phyloP scores from a whole-genome alignment of 345 rosid genomes.

The Populus euphratica region DNA sequence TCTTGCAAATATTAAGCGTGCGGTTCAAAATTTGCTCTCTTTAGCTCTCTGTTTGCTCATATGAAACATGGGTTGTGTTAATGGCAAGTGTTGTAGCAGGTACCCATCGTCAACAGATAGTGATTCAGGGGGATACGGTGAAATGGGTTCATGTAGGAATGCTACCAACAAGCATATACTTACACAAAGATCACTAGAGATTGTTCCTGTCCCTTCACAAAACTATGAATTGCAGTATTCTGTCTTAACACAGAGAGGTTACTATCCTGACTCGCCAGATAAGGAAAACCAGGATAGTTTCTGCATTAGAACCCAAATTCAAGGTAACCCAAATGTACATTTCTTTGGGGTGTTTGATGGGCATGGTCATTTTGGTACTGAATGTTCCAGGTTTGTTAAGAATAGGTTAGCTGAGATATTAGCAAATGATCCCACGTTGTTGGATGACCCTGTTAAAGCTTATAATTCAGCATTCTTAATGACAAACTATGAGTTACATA shows the following conservation, averaged over 20 bases:
- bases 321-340: constrained; percentile 83
- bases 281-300: constrained; percentile 85
- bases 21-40: constrained; percentile 6
- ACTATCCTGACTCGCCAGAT: constrained; percentile 77
- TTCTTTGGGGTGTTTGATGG: constrained; percentile 96
- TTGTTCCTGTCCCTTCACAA: constrained; percentile 59
- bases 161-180: constrained; percentile 41
- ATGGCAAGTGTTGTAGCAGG: constrained; percentile 72
- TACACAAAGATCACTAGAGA: constrained; percentile 55
- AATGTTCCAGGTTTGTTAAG: constrained; percentile 76
- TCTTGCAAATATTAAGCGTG: constrained; percentile 24
- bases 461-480: constrained; percentile 58
- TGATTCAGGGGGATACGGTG: constrained; percentile 39
- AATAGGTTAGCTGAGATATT: constrained; percentile 66
- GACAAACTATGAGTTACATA: constrained; percentile 65
- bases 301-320: constrained; percentile 64
- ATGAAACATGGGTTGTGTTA: constrained; percentile 75
- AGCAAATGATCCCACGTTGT: constrained; percentile 50
- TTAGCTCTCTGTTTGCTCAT: constrained; percentile 5
- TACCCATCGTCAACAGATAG: constrained; percentile 58
- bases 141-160: constrained; percentile 17
- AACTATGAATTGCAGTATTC: constrained; percentile 70
- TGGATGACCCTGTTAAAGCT: constrained; percentile 72
- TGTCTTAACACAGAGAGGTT: constrained; percentile 69
- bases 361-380: constrained; percentile 73